Base-by-base conservation (phyloP, 805 yeast genomes). In the Metschnikowia henanensis region DNA sequence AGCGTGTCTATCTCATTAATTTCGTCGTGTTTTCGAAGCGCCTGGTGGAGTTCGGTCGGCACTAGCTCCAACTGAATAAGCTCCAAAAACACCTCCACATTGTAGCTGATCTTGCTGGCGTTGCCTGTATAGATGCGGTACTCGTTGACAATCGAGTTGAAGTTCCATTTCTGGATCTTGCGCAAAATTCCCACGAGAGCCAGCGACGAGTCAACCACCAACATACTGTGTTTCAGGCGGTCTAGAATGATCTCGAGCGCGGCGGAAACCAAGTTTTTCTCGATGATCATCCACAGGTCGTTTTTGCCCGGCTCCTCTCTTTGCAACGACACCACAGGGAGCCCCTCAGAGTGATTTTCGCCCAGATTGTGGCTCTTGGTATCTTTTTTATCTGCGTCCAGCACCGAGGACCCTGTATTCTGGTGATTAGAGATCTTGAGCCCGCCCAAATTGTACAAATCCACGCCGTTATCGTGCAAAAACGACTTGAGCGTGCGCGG, bases 111-210 rank as follows among this genome's bases (percentile, higher is more conserved):
- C 52, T 84, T 81, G 51, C 79, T 80, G 23, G 89, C 86, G 17
- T 87, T 73, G 1, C 74, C 74, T 7, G 67, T 61, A 62, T 81
- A 87, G 7, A 87, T 72, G 41, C 96, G 71, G 64, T 89, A 94
- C 61, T 92, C 98, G 55, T 84, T 84, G 18, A 90, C 77, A 5
- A 92, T 80, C 16, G 95, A 83, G 19, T 91, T 80, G 59, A 85
- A 84, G 54, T 82, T 84, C 98, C 97, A 92, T 64, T 85, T 85
- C 63, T 88, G 94, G 30, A 91, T 72, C 59, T 84, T 83, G 39
- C 99, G 72, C 26, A 94, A 65, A 2, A 91, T 71, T 0, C 97
- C 97, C 9, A 89, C 79, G 16, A 91, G 73, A 10, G 94, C 80
- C 46, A 85, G 83, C 6, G 91, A 83, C 30, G 85, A 78, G 59